Conservation (phyloP, 768 basidiomycete genomes). For the Amanita polypyramis region DNA sequence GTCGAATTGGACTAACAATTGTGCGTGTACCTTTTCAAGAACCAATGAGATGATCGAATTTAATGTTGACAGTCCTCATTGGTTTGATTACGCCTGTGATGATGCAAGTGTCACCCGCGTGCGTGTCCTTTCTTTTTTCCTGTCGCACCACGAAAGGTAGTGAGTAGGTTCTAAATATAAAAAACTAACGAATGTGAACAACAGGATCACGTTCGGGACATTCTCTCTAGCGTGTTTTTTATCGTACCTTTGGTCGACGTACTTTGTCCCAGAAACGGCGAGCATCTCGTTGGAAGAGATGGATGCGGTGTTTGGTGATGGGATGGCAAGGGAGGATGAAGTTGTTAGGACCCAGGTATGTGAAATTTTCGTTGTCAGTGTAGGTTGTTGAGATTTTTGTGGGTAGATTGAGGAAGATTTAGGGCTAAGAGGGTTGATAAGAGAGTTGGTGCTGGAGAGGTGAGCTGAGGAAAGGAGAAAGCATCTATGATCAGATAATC, state of each 20-base stretch:
- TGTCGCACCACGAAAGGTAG: too few relatives aligned
- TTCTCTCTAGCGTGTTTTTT: conserved; percentile 56
- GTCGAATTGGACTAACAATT: conserved; percentile 83
- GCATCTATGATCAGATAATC: too few relatives aligned
- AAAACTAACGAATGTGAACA: too few relatives aligned
- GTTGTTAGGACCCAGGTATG: conserved; percentile 43
- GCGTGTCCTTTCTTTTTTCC: conserved; percentile 14
- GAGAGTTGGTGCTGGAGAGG: conserved; percentile 17
- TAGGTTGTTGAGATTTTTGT: too few relatives aligned
- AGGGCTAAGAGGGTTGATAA: conserved; percentile 37
- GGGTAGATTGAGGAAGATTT: conserved; percentile 47
- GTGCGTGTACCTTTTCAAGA: conserved; percentile 23
- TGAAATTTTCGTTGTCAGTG: background rate
- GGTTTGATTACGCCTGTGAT: conserved; percentile 64
- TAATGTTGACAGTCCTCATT: conserved; percentile 44
- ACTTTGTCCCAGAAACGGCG: conserved; percentile 67
- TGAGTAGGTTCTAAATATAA: background rate
- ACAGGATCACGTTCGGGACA: conserved; percentile 56
- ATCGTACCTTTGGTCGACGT: conserved; percentile 64
- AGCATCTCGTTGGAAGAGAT: conserved; percentile 70
- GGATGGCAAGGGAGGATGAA: conserved; percentile 46
- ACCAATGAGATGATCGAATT: background rate
- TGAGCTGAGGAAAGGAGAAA: background rate
- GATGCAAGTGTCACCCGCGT: conserved; percentile 51
- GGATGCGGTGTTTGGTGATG: conserved; percentile 53